phyloP scores from a whole-genome alignment of 805 yeast genomes.

The Zygosaccharomyces gambellarensis region DNA sequence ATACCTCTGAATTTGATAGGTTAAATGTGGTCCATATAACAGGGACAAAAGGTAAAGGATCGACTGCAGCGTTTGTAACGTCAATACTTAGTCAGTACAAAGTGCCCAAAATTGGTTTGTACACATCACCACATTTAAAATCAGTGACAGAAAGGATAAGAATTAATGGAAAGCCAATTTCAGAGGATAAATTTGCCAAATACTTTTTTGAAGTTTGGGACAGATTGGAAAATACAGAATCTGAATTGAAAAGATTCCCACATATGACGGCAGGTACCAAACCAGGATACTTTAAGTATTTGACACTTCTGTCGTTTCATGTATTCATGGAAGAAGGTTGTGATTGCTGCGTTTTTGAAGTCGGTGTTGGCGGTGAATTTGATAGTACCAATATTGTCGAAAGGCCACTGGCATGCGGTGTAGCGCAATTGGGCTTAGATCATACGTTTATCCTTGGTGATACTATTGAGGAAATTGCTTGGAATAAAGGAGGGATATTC shows the following conservation, averaged over 20 bases:
- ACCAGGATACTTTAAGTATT: slow-evolving; percentile 89
- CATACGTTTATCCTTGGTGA: slow-evolving; percentile 83
- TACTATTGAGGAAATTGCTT: slow-evolving; percentile 83
- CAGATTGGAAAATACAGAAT: slow-evolving; percentile 51
- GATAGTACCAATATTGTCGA: slow-evolving; percentile 91
- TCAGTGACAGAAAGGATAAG: slow-evolving; percentile 88
- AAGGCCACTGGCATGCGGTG: slow-evolving; percentile 79
- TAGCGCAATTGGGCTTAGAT: slow-evolving; percentile 84
- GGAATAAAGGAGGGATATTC: slow-evolving; percentile 95
- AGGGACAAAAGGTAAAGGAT: slow-evolving; percentile 98
- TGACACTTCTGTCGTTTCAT: slow-evolving; percentile 87
- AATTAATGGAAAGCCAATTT: slow-evolving; percentile 80
- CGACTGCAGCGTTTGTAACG: slow-evolving; percentile 91
- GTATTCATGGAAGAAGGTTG: slow-evolving; percentile 83
- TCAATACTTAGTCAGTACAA: slow-evolving; percentile 67
- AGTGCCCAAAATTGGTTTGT: slow-evolving; percentile 70
- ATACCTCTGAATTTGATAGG: slow-evolving; percentile 60
- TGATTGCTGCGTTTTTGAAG: slow-evolving; percentile 93
- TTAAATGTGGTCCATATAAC: slow-evolving; percentile 86
- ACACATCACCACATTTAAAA: slow-evolving; percentile 92
- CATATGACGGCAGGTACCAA: slow-evolving; percentile 67
- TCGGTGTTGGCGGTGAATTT: slow-evolving; percentile 96
- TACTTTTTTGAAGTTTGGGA: slow-evolving; percentile 97
- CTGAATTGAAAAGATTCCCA: slow-evolving; percentile 59
- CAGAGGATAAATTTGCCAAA: slow-evolving; percentile 72